Conservation (phyloP, 768 basidiomycete species). For the Calocera viscosa region DNA sequence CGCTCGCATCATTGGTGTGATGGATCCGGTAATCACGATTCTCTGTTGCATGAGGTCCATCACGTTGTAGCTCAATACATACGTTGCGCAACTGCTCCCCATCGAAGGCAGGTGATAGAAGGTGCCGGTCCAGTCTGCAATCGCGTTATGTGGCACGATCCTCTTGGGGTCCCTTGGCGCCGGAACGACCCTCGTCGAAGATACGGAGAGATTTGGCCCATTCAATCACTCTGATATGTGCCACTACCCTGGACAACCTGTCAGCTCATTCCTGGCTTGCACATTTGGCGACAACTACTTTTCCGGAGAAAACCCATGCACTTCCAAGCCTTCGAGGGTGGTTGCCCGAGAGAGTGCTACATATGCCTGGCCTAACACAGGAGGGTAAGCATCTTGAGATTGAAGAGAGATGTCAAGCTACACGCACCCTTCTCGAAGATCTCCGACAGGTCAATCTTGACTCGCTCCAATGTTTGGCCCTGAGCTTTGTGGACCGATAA, state of each 20-base stretch:
- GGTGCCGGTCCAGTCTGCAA: too few relatives aligned
- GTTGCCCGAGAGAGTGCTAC: neutral
- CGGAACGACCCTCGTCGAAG: too few relatives aligned
- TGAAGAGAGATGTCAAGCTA: neutral
- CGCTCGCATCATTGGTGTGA: too few relatives aligned
- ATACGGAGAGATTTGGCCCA: neutral
- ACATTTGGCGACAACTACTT: neutral
- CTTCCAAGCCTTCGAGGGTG: neutral
- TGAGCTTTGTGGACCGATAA: constrained; percentile 3
- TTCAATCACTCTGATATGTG: neutral
- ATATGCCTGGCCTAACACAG: neutral
- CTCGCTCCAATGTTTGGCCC: neutral
- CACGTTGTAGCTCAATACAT: too few relatives aligned
- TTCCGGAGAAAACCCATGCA: neutral
- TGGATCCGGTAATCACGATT: too few relatives aligned
- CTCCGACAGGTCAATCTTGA: neutral
- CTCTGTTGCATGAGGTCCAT: too few relatives aligned
- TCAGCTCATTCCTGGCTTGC: neutral
- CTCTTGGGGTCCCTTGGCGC: too few relatives aligned
- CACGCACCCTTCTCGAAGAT: neutral
- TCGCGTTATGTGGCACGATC: too few relatives aligned
- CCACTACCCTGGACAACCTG: neutral
- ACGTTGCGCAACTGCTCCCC: too few relatives aligned
- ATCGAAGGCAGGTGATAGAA: too few relatives aligned
- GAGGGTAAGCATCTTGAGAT: too few relatives aligned